Percentiles rank a stretch among this genome's conserved stretches.
These are phyloP conservation scores for Phellinidium pouzarii DNA, from an alignment of 1,284 basidiomycete species.

Conservation along the genomic window DNA sequence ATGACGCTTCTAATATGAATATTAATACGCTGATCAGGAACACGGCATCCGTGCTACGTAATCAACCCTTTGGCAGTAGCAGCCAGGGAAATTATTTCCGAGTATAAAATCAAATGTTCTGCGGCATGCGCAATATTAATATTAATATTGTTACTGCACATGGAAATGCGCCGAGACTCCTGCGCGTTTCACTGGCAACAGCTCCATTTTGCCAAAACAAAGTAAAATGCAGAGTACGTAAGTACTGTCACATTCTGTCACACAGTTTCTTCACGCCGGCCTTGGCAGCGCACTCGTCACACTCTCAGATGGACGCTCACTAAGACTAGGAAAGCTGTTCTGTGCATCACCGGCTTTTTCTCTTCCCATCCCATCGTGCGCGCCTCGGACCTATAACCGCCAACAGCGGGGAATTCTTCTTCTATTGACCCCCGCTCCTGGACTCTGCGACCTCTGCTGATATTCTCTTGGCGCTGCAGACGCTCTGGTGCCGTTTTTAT, in stretches of 20 bases:
- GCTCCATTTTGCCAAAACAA: neutral
- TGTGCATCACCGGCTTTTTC: neutral
- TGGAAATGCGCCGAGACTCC: neutral
- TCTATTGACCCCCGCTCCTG: neutral
- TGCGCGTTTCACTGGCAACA: neutral
- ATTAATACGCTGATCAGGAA: no score
- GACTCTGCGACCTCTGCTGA: neutral
- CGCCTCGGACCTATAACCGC: neutral
- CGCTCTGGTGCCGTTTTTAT: neutral
- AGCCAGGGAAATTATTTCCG: no score
- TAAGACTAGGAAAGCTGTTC: neutral
- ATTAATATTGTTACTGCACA: slow-evolving; percentile 1
- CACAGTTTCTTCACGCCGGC: no score
- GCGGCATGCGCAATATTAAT: neutral
- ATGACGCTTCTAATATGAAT: no score
- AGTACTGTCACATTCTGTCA: no score
- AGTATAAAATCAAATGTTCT: neutral
- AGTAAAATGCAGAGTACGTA: no score
- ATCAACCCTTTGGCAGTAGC: no score
- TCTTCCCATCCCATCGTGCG: neutral
- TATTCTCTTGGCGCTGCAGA: neutral
- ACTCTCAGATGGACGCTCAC: neutral
- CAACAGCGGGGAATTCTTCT: neutral
- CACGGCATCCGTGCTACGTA: no score
- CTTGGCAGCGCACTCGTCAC: neutral